Conservation (phyloP, 306 rosid genomes). For the Cicer cuneatum region DNA sequence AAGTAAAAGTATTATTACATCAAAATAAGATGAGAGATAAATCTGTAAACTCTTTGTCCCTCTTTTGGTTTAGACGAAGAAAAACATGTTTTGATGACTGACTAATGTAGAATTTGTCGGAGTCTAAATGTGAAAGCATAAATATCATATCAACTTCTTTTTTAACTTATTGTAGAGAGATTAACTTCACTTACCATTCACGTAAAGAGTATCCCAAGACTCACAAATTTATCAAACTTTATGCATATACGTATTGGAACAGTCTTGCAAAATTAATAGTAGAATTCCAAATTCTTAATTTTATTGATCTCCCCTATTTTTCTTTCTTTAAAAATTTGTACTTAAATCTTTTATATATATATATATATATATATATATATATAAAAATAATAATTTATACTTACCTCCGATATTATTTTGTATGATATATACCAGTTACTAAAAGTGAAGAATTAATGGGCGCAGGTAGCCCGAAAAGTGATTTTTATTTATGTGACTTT, state of each 20-base stretch:
- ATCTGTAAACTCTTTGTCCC: too few species aligned
- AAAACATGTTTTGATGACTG: too few species aligned
- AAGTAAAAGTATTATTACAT: too few species aligned
- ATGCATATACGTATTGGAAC: constrained; percentile 10
- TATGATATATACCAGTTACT: constrained; percentile 11
- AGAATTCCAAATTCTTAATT: constrained; percentile 6
- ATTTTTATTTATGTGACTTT: constrained; percentile 47
- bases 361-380: too few species aligned
- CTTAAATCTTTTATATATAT: too few species aligned
- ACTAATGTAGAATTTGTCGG: background rate
- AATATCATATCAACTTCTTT: background rate
- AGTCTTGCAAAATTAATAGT: background rate
- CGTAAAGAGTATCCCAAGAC: constrained; percentile 54
- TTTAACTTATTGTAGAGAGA: constrained; percentile 28
- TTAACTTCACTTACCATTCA: constrained; percentile 60
- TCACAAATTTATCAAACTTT: constrained; percentile 19
- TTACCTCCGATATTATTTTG: too few species aligned
- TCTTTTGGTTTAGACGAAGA: too few species aligned
- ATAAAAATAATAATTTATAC: too few species aligned
- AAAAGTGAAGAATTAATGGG: constrained; percentile 53
- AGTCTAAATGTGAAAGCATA: background rate
- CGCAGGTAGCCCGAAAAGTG: constrained; percentile 46
- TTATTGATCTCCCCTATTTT: background rate
- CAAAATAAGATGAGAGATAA: too few species aligned
- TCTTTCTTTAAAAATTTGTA: too few species aligned